A percentile compares a stretch with the other conserved stretches of the same genome.
These are phyloP conservation scores for Trametes cingulata DNA, from an alignment of 768 basidiomycete species.

Conservation along the genomic window DNA sequence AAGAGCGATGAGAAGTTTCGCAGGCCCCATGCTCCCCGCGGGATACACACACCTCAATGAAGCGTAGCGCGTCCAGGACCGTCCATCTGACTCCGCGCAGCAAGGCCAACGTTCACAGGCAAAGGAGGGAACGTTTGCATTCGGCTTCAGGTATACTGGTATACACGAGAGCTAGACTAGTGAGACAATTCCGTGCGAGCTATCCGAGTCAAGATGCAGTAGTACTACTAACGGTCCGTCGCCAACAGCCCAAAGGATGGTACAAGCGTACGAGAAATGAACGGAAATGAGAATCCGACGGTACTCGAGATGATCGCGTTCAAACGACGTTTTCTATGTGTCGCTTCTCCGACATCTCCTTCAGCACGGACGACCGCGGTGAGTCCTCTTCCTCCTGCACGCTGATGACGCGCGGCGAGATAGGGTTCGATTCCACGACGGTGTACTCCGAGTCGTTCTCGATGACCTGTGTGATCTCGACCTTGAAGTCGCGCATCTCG, in stretches of 20 bases:
- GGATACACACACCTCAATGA: too few relatives aligned
- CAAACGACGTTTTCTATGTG: background rate
- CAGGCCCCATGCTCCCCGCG: too few relatives aligned
- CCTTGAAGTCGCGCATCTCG: conserved; percentile 23
- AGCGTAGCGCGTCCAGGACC: too few relatives aligned
- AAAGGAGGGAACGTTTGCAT: too few relatives aligned
- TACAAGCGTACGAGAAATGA: background rate
- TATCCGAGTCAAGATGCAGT: too few relatives aligned
- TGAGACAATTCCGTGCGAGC: too few relatives aligned
- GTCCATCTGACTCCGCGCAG: too few relatives aligned
- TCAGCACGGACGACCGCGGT: background rate
- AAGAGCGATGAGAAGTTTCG: too few relatives aligned
- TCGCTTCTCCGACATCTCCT: background rate
- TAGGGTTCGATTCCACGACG: background rate
- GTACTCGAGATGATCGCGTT: background rate
- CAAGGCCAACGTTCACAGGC: too few relatives aligned
- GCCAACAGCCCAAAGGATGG: background rate
- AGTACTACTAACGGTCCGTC: background rate
- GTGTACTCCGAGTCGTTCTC: conserved; percentile 22
- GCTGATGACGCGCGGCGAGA: background rate
- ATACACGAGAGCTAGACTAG: background rate
- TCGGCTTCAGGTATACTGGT: background rate
- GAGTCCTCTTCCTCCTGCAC: background rate
- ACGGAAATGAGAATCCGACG: background rate
- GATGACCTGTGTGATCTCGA: conserved; percentile 26